Base-by-base conservation (phyloP, 306 rosid species). In the Gastrolobium villosum region DNA sequence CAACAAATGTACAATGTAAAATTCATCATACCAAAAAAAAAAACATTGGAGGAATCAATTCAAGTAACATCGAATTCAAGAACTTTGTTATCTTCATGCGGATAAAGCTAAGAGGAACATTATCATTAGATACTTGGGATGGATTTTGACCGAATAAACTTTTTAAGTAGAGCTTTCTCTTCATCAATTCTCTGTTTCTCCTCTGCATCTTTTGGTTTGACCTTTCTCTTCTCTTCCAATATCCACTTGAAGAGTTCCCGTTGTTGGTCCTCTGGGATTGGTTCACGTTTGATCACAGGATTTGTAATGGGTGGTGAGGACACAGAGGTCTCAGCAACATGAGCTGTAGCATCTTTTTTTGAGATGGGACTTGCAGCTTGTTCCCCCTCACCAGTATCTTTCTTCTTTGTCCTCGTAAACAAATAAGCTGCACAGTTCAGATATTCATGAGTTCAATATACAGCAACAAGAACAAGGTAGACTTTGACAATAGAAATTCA, bases 121-220 rank as follows among this genome's bases (percentile, higher is more conserved):
- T 39, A 32, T 15, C 74, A 3, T 62, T 75, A 92, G 70, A 95
- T 43, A 13, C 77, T 84, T 26, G 98, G 99, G 62, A 93, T 34
- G 39, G 98, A 87, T 86, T 96, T 96, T 13, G 92, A 91, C 65
- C 90, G 85, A 73, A 96, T 88, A 31, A 87, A 78, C 81, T 84
- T 85, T 78, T 95, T 95, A 71, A 95, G 96, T 53, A 95, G 67
- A 65, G 96, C 98, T 87, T 95, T 93, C 89, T 93, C 98, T 70
- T 93, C 93, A 36, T 95, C 98, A 8, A 93, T 74, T 65, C 74
- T 89, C 41, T 72, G 88, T 89, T 90, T 93, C 86, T 93, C 98
- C 72, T 88, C 90, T 0, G 89, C 89, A 50, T 87, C 88, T 70
- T 81, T 90, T 10, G 97, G 82, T 43, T 93, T 93, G 54, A 88